Evolutionary conservation across 2,329 filamentous ascomycete genomes (phyloP).

Genomic region (Colletotrichum sp.): DNA sequence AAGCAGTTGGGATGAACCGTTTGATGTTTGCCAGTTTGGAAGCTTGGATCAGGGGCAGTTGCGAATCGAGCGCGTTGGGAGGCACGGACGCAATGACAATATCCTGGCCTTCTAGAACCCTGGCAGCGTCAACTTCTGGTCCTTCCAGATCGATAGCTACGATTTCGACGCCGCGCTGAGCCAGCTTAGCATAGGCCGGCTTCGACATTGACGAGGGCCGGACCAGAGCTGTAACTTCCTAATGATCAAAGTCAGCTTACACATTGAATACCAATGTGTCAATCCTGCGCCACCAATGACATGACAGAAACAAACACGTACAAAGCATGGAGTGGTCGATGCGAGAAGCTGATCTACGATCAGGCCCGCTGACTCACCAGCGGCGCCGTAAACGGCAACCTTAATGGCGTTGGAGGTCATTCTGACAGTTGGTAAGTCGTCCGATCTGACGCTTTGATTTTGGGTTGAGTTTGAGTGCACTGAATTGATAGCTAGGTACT

Average conservation of each 20-base stretch:
- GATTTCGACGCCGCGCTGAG: background rate
- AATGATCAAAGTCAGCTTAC: background rate
- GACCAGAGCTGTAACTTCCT: background rate
- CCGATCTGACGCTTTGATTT: background rate
- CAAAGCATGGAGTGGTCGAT: background rate
- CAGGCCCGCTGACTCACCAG: background rate
- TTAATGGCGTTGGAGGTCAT: background rate
- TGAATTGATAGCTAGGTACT: no score
- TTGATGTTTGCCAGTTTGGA: background rate
- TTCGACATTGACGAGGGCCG: background rate
- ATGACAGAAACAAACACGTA: accelerated
- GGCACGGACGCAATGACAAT: background rate
- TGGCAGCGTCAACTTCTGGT: background rate
- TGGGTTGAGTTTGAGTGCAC: background rate
- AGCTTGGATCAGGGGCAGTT: background rate
- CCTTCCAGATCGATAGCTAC: background rate
- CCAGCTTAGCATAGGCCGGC: background rate
- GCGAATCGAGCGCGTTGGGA: background rate
- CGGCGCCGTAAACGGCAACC: background rate
- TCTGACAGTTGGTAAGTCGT: accelerated
- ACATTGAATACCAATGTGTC: accelerated
- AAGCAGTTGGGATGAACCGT: background rate
- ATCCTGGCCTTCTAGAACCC: background rate
- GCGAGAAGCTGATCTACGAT: background rate
- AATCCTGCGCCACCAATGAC: accelerated